A percentile compares a stretch with the other conserved stretches of the same genome.
These are phyloP conservation scores for Geotrichum fermentans DNA, from an alignment of 1,139 yeast genomes.

Conservation along the genomic window DNA sequence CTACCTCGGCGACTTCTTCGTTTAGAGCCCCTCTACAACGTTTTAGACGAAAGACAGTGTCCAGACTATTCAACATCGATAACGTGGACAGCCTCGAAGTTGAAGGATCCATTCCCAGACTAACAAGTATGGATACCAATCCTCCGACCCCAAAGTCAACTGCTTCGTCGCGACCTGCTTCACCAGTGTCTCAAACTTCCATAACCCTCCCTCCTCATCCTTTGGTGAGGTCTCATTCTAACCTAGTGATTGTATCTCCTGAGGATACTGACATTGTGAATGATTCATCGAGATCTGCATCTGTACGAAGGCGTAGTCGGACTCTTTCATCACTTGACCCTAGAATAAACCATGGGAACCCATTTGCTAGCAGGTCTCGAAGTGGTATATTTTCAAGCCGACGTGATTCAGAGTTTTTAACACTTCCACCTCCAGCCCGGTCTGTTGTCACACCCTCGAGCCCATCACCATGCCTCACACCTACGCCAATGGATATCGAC, in stretches of 20 bases:
- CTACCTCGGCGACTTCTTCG: slow-evolving; percentile 3
- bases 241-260: not conserved
- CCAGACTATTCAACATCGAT: slow-evolving; percentile 22
- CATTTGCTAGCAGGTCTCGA: not conserved
- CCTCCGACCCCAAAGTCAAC: slow-evolving; percentile 1
- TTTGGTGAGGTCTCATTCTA: slow-evolving; percentile 1
- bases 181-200: not conserved
- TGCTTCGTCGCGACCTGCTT: not conserved
- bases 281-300: not conserved
- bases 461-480: not conserved
- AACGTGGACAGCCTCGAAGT: not conserved
- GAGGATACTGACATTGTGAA: not conserved
- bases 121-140: slow-evolving; percentile 8
- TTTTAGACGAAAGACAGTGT: slow-evolving; percentile 23
- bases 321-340: slow-evolving; percentile 10
- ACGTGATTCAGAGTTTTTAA: not conserved
- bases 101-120: not conserved
- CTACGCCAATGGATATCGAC: not conserved
- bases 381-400: slow-evolving; percentile 7
- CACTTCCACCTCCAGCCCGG: too few species aligned
- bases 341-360: not conserved
- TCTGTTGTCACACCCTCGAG: not conserved
- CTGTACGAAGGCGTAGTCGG: not conserved
- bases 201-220: not conserved
- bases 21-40: slow-evolving; percentile 21